Base-by-base conservation (phyloP, 768 basidiomycete species). In the Tephrocybe sp. region DNA sequence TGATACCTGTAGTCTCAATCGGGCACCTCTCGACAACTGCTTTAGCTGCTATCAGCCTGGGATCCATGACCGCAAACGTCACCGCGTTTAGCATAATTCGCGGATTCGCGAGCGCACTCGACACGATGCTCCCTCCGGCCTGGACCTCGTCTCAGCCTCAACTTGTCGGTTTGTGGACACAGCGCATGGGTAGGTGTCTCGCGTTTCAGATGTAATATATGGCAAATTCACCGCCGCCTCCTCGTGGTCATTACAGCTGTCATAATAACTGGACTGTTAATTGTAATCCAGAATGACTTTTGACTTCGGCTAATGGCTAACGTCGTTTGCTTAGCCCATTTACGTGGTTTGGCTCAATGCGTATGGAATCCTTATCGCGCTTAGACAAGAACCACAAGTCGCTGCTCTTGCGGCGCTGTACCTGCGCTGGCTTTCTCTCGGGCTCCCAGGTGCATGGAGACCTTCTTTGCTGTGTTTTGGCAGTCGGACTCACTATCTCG, bases 151-250 rank as follows among this genome's bases (percentile, higher is more conserved):
- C 83, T 0, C 83, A 86, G 25, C 95, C 94, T 0, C 71, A 86
- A n/a, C 75, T 92, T n/a, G 90, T 97, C 9, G 93, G 94, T 3
- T 75, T 96, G 7, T 96, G 93, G 93, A 68, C 87, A 6, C 92
- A 94, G 65, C 75, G 94, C 54, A 92, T 92, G 88, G 73, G 86
- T 87, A 53, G 25, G 49, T 34, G 9, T 46, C 26, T 47, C n/a
- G 39, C 41, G 6, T 16, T 37, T 16, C 16, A 9, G 34, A n/a
- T 37, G 36, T n/a, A n/a, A n/a, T n/a, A n/a, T n/a, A n/a, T n/a
- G n/a, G n/a, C n/a, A n/a, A n/a, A n/a, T n/a, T n/a, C n/a, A n/a
- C n/a, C n/a, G n/a, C n/a, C n/a, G n/a, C n/a, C n/a, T n/a, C n/a
- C n/a, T n/a, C n/a, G n/a, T n/a, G n/a, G n/a, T n/a, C 36, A 37